These are phyloP conservation scores for Suillus occidentalis DNA, from an alignment of 768 basidiomycete species.

Conservation along the genomic window DNA sequence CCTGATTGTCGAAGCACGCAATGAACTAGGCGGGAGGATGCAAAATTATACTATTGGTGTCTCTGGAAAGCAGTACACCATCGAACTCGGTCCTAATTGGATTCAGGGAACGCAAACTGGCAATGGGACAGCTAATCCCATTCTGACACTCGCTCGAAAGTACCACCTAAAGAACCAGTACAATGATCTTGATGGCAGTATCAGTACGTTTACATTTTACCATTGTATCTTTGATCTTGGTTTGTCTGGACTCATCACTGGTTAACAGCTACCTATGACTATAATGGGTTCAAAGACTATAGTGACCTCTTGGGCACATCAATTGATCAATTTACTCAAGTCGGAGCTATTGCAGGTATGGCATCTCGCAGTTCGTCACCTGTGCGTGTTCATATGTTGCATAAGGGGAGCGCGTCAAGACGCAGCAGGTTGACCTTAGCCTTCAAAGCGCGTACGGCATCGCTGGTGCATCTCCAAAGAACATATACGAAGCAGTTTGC, in stretches of 20 bases:
- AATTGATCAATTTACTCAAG: slow-evolving; percentile 37
- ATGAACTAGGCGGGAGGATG: slow-evolving; percentile 63
- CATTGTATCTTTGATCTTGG: not conserved
- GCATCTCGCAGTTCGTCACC: not conserved
- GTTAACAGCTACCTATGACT: slow-evolving; percentile 53
- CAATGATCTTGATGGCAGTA: slow-evolving; percentile 44
- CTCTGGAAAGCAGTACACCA: slow-evolving; percentile 34
- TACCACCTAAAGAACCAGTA: slow-evolving; percentile 48
- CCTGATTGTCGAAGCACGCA: slow-evolving; percentile 57
- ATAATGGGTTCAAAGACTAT: slow-evolving; percentile 49
- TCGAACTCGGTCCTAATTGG: slow-evolving; percentile 67
- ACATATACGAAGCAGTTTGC: slow-evolving; percentile 47
- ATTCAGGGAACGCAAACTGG: slow-evolving; percentile 52
- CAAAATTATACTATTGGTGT: slow-evolving; percentile 45
- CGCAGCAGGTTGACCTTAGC: slow-evolving; percentile 53
- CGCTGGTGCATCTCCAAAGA: slow-evolving; percentile 44
- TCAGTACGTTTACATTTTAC: slow-evolving; percentile 38
- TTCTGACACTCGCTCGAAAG: slow-evolving; percentile 56
- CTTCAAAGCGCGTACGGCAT: slow-evolving; percentile 55
- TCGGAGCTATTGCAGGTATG: slow-evolving; percentile 48
- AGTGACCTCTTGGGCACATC: slow-evolving; percentile 43
- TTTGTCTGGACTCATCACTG: not conserved
- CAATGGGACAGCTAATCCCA: slow-evolving; percentile 56
- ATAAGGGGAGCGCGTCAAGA: slow-evolving; percentile 44
- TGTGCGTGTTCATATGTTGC: not conserved